A percentile compares a stretch with the other conserved stretches of the same genome.
Evolutionary conservation across 768 basidiomycete genomes (phyloP).

Genomic region (Royoungia palumana): DNA sequence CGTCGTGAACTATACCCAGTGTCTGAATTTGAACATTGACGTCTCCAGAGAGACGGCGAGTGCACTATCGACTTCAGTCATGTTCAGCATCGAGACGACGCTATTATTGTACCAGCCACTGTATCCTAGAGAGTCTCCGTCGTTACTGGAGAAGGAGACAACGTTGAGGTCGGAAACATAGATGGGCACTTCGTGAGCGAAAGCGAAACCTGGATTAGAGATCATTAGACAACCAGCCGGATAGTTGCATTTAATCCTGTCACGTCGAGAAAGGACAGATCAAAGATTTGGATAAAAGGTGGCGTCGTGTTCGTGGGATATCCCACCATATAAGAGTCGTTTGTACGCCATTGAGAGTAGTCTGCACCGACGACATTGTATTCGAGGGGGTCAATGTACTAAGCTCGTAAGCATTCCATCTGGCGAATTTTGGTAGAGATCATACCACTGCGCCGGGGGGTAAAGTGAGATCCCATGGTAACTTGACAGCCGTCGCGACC

Average conservation of each 20-base stretch:
- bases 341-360: slow-evolving; percentile 35
- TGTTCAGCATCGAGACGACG: slow-evolving; percentile 56
- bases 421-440: not conserved
- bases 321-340: slow-evolving; percentile 35
- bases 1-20: slow-evolving; percentile 20
- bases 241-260: slow-evolving; percentile 58
- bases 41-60: slow-evolving; percentile 32
- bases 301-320: slow-evolving; percentile 58
- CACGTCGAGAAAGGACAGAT: slow-evolving; percentile 53
- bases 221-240: slow-evolving; percentile 56
- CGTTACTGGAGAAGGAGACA: slow-evolving; percentile 70
- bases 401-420: not conserved
- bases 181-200: slow-evolving; percentile 78
- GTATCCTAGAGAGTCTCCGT: slow-evolving; percentile 60
- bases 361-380: slow-evolving; percentile 51
- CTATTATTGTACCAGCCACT: slow-evolving; percentile 65
- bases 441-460: slow-evolving; percentile 22
- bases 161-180: slow-evolving; percentile 66
- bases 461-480: slow-evolving; percentile 2
- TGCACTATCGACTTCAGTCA: slow-evolving; percentile 52
- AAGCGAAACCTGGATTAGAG: slow-evolving; percentile 58
- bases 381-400: slow-evolving; percentile 51
- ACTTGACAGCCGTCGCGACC: not conserved
- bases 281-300: slow-evolving; percentile 58
- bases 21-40: slow-evolving; percentile 51